Base-by-base conservation (phyloP, 345 rosid species). In the Leavenworthia alabamica region DNA sequence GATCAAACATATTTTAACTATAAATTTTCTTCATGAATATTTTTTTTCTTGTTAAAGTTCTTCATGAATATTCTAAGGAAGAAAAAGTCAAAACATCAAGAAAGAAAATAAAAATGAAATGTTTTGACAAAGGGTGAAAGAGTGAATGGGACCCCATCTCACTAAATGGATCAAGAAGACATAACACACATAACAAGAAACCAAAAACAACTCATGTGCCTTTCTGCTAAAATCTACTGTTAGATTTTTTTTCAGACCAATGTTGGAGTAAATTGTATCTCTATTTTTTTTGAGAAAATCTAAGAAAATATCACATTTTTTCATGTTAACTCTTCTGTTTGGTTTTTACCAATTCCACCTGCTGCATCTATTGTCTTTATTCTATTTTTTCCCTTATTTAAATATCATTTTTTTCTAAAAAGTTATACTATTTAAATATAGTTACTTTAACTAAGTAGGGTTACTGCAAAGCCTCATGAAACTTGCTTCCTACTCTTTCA, bases 151-250 rank as follows among this genome's bases (percentile, higher is more conserved):
- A 58, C 58, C 65, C 65, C 58, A 57, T 67, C 15, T 17, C 49
- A 46, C 29, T 37, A 27, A 17, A 53, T 41, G 9, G 42, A 44
- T 24, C 23, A 53, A 43, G 61, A 65, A 49, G 37, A 58, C 46
- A 50, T 56, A 55, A 55, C 70, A 60, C 73, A 60, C 73, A 60
- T 16, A 68, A 60, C 73, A 52, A 68, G 61, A 60, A 60, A 62
- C 55, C 67, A 60, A 60, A 67, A 60, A 68, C 67, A 68, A 43
- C 55, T 68, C 73, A 68, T 68, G 67, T 68, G 73, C 13, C 48
- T 68, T 43, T 60, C 73, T 68, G 73, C 67, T 68, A 61, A 45
- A 58, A 68, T 60, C 62, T 60, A 60, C 62, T 68, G 56, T 52
- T 68, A 59, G 66, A 52, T 60, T 60, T 67, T 43, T 43, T 11